These are phyloP conservation scores for Saraca asoca DNA, from an alignment of 331 rosid genomes.

Conservation along the genomic window DNA sequence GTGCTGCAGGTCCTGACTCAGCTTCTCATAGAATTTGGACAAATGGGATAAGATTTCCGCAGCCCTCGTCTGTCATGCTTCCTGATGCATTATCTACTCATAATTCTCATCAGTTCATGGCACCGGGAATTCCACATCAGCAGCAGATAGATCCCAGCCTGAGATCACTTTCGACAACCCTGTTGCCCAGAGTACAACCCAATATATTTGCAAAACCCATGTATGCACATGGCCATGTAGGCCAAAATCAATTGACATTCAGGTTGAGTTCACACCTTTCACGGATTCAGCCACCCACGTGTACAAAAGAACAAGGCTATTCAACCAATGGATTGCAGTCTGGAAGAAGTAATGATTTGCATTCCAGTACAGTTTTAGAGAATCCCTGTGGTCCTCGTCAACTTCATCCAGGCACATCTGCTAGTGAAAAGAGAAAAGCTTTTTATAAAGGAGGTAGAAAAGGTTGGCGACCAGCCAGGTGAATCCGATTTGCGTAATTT, in stretches of 20 bases:
- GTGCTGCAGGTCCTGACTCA: conserved; percentile 37
- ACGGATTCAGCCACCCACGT: conserved; percentile 37
- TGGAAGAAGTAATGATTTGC: conserved; percentile 43
- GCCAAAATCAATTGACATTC: conserved; percentile 53
- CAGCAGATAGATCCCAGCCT: conserved; percentile 51
- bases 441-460: conserved; percentile 49
- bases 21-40: conserved; percentile 57
- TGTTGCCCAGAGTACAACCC: conserved; percentile 43
- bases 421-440: conserved; percentile 49
- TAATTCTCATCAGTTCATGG: conserved; percentile 50
- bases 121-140: conserved; percentile 46
- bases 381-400: conserved; percentile 39
- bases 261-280: conserved; percentile 46
- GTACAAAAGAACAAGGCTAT: conserved; percentile 44
- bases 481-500: conserved; percentile 8
- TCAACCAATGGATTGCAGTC: conserved; percentile 38
- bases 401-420: conserved; percentile 45
- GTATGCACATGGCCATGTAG: conserved; percentile 47
- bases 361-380: conserved; percentile 38
- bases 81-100: conserved; percentile 48
- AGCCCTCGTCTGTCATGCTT: conserved; percentile 46
- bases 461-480: conserved; percentile 53
- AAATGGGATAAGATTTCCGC: conserved; percentile 51
- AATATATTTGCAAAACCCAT: conserved; percentile 48
- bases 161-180: conserved; percentile 33